Evolutionary conservation across 139 green algal species (phyloP), one percentile per base, ranked within the genome.

Genomic region (Coelastrella sp.): DNA sequence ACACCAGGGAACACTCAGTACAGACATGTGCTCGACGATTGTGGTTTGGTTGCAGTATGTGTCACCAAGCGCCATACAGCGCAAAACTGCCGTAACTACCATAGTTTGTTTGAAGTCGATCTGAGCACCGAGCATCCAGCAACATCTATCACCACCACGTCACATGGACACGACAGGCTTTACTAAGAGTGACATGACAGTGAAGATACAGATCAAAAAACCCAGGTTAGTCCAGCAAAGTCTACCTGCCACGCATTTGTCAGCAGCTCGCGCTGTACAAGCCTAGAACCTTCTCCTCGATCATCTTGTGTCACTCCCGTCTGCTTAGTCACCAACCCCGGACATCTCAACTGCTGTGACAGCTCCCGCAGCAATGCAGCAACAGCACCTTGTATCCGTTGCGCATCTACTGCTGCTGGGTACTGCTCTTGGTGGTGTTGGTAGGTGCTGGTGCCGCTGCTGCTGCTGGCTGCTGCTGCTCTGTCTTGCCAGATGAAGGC

Each of bases 401-500:
- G 19, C 3, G 83, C 83, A 20, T 75, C 61, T 7, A 88, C 83
- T 66, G 66, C 83, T 66, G 32, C 66, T 80, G 83, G 54, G 17
- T 81, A 68, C 66, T 80, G 83, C 68, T 57, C n/a, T 68, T 32
- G 68, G 13, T 71, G 68, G 7, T 80, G 66, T 54, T 80, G 68
- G 58, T 57, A 19, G n/a, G 16, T 54, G 19, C 58, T 5, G 59
- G 32, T 47, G 56, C 23, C 22, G 59, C 19, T 16, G 60, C 61
- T 47, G 61, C 68, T 80, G 83, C 83, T 80, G 65, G 7, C 13
- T 47, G 22, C 81, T 23, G 71, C 74, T 20, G 86, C 86, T 22
- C 86, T 81, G 59, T 90, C 86, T 13, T 90, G 86, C 86, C 86
- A 90, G 10, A 74, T 4, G 60, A 23, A 77, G 4, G 86, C 58